Evolutionary conservation across 306 rosid genomes (phyloP).

Genomic region (Lathyrus sativus): DNA sequence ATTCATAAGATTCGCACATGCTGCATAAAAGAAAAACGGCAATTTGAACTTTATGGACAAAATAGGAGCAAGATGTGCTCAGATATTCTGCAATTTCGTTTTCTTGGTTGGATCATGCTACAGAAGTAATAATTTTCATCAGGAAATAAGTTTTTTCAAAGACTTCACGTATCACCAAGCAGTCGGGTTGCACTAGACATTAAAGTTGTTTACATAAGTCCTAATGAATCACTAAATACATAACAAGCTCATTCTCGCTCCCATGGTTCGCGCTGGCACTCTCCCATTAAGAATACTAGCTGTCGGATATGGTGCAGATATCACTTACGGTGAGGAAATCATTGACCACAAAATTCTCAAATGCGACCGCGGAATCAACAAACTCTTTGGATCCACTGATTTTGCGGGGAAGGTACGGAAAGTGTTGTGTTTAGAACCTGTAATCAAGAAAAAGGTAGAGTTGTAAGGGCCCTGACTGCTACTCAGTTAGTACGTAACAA

Average conservation of each 20-base stretch:
- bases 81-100: no score
- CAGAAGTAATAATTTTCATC: no score
- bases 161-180: no score
- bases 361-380: constrained; percentile 80
- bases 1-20: no score
- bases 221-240: no score
- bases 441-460: constrained; percentile 62
- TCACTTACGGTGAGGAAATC: constrained; percentile 82
- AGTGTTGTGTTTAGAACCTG: constrained; percentile 87
- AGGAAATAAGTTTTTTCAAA: no score
- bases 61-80: no score
- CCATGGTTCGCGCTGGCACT: constrained; percentile 96
- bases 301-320: constrained; percentile 83
- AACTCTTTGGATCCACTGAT: constrained; percentile 61
- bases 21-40: no score
- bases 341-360: constrained; percentile 80
- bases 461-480: constrained; percentile 76
- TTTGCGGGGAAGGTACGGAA: constrained; percentile 82
- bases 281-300: constrained; percentile 83
- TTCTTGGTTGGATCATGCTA: no score
- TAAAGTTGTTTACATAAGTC: no score
- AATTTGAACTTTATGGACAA: no score
- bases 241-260: constrained; percentile 84
- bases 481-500: constrained; percentile 81
- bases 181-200: no score